A percentile compares a stretch with the other conserved stretches of the same genome.
These are phyloP conservation scores for Gliomastix tumulicola DNA, from an alignment of 2,329 filamentous ascomycete species.

Conservation along the genomic window DNA sequence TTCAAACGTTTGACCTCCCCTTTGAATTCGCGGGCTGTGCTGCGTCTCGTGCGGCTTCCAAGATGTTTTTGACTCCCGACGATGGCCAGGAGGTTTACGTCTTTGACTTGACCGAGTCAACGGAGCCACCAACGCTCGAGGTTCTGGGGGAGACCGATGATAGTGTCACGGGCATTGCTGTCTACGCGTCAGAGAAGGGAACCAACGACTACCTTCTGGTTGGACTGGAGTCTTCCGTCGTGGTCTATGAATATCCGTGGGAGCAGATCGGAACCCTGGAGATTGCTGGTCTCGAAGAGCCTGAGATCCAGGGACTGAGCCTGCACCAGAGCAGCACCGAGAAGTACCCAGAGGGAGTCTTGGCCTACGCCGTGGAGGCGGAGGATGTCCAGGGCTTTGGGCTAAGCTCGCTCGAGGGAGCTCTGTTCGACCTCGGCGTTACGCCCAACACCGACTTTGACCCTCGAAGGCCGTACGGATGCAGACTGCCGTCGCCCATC, in stretches of 20 bases:
- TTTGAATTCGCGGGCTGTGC: constrained; percentile 36
- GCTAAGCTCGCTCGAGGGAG: constrained; percentile 24
- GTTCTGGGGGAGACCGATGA: constrained; percentile 24
- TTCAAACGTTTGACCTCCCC: constrained; percentile 33
- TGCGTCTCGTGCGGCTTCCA: constrained; percentile 22
- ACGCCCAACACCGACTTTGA: constrained; percentile 27
- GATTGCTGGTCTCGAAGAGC: constrained; percentile 28
- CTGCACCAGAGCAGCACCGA: constrained; percentile 28
- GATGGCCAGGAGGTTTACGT: constrained; percentile 27
- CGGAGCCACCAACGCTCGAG: constrained; percentile 22
- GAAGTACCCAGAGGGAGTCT: constrained; percentile 25
- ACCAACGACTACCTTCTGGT: constrained; percentile 31
- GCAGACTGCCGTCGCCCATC: constrained; percentile 16
- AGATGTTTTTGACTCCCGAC: constrained; percentile 31
- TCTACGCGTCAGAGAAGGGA: constrained; percentile 24
- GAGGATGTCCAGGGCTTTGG: constrained; percentile 30
- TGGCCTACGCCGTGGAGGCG: constrained; percentile 33
- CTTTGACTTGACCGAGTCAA: constrained; percentile 31
- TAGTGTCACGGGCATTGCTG: constrained; percentile 31
- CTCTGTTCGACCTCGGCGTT: constrained; percentile 23
- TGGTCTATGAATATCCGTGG: constrained; percentile 28
- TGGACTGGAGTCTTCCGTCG: constrained; percentile 25
- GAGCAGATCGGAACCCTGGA: constrained; percentile 24
- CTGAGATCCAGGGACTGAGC: constrained; percentile 32
- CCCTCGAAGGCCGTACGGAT: constrained; percentile 18